phyloP scores from a whole-genome alignment of 2,329 filamentous ascomycete genomes.

The Pezicula rhizophila region DNA sequence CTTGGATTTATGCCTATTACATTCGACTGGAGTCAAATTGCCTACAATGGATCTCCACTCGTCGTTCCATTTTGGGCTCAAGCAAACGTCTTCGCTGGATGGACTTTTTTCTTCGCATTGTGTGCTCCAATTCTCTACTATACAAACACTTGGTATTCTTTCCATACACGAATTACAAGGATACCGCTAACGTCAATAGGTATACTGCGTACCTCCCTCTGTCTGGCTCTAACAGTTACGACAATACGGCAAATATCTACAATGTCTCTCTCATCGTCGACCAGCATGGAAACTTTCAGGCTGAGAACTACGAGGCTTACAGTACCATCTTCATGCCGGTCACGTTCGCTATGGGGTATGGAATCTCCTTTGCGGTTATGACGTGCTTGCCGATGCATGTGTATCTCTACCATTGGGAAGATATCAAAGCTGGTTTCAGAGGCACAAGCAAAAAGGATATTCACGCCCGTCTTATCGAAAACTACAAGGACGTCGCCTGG shows the following conservation, averaged over 20 bases:
- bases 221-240: conserved; percentile 54
- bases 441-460: conserved; percentile 38
- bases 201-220: conserved; percentile 57
- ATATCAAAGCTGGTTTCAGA: conserved; percentile 45
- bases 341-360: conserved; percentile 48
- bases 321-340: conserved; percentile 60
- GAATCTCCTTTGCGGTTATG: conserved; percentile 60
- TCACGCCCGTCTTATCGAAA: conserved; percentile 46
- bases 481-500: conserved; percentile 45
- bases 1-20: conserved; percentile 63
- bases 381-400: conserved; percentile 54
- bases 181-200: neutral
- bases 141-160: conserved; percentile 2
- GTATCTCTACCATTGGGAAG: conserved; percentile 58
- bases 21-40: conserved; percentile 70
- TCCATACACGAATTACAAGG: no score
- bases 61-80: conserved; percentile 69
- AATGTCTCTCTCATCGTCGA: conserved; percentile 53
- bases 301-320: conserved; percentile 54
- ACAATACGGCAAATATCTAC: conserved; percentile 57
- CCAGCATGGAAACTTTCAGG: conserved; percentile 47
- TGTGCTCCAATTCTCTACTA: conserved; percentile 2
- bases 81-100: conserved; percentile 60
- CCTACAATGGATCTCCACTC: conserved; percentile 36
- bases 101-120: neutral